Conservation (phyloP, 108 stramenopile genomes). For the Skeletonema marinoi region DNA sequence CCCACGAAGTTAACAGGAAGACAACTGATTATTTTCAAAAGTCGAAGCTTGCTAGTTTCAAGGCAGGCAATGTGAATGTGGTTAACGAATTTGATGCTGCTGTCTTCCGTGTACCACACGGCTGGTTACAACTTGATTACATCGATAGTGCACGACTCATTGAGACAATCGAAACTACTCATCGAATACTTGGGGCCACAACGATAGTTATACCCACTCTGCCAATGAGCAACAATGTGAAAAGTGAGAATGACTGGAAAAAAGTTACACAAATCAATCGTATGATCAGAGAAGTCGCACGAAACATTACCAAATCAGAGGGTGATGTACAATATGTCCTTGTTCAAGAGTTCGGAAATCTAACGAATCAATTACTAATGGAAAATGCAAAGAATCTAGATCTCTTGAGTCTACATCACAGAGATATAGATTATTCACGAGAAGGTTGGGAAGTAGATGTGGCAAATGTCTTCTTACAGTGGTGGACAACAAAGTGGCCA, state of each 20-base stretch:
- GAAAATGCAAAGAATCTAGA: constrained; percentile 14
- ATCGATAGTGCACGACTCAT: constrained; percentile 19
- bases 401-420: not conserved
- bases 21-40: not conserved
- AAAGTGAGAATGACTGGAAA: constrained; percentile 22
- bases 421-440: not conserved
- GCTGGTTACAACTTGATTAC: constrained; percentile 32
- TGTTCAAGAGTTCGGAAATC: constrained; percentile 32
- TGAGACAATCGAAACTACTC: constrained; percentile 33
- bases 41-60: not conserved
- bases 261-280: constrained; percentile 25
- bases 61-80: not conserved
- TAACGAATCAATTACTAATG: constrained; percentile 18
- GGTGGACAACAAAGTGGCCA: constrained; percentile 19
- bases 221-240: constrained; percentile 5
- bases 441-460: not conserved
- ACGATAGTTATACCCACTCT: not conserved
- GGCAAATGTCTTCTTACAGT: constrained; percentile 21
- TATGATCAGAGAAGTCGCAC: constrained; percentile 20
- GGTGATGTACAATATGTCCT: constrained; percentile 4
- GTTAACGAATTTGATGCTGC: constrained; percentile 36
- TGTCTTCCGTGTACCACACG: constrained; percentile 41
- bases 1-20: not conserved
- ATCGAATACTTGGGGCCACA: constrained; percentile 11
- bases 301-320: not conserved